Base-by-base conservation (phyloP, 495 filamentous ascomycete genomes). In the Podospora anserina region DNA sequence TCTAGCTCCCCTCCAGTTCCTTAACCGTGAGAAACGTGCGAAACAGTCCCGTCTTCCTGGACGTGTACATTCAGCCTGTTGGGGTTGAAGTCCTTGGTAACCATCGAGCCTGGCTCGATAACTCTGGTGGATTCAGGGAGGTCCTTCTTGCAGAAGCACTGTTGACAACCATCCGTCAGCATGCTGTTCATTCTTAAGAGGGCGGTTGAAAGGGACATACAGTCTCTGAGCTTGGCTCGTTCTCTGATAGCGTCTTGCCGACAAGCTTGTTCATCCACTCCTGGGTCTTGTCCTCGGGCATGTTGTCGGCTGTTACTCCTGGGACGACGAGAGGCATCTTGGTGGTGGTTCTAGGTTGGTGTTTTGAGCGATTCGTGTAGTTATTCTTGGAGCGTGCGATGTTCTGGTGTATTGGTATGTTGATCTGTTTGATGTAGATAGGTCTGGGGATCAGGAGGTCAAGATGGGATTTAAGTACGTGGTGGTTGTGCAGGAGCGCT, bases 291-390 rank as follows among this genome's bases (percentile, higher is more conserved):
- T 85, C 82, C 64, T 73, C 75, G 64, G 77, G 82, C 55, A 79
- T 75, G 78, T 82, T 84, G 74, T 82, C 85, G 69, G 73, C 76
- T 78, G 91, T 83, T 80, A 93, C 80, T 74, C 88, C 90, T 16
- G 91, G 91, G 19, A 93, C 86, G 74, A 94, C 88, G 79, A 94
- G 91, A 83, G 91, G 91, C 91, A 94, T 94, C 30, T 55, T 74
- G 89, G 83, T 64, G 54, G 19, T 58, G 61, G 54, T 61, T 60
- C 13, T 68, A 66, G 16, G 57, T 19, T n/a, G 18, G 2, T 16
- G 18, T 57, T 68, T 1, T 66, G 20, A 0, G 55, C n/a, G 5
- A 23, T 11, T 63, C 23, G 23, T 23, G 23, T 23, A 23, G 59
- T 6, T 13, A 20, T 54, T 65, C 23, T 49, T 61, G 39, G 32